Percentiles rank a stretch among this genome's conserved stretches.
Conservation (phyloP, 352 stramenopile species). For the Phytopythium aichiense region DNA sequence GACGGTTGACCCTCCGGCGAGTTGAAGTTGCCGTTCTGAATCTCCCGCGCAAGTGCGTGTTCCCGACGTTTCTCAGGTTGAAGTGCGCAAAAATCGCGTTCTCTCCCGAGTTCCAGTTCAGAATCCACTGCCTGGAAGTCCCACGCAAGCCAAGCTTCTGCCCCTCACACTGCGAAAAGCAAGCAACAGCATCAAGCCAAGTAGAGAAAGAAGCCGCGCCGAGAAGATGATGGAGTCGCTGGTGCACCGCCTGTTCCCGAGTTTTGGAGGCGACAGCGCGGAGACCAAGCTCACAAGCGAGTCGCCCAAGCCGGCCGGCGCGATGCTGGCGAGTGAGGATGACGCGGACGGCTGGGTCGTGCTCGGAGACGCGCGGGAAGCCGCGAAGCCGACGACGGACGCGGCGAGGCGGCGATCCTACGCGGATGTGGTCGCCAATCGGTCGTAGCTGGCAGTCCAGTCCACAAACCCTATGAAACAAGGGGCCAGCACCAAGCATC, state of each 20-base stretch:
- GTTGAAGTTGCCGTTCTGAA: constrained; percentile 1
- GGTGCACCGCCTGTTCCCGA: constrained; percentile 28
- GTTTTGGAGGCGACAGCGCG: neutral
- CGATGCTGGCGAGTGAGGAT: constrained; percentile 27
- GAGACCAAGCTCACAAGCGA: constrained; percentile 9
- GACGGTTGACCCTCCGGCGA: too few species aligned
- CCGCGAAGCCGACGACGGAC: constrained; percentile 12
- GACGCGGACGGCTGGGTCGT: constrained; percentile 50
- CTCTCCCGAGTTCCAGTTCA: neutral
- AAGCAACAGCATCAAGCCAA: neutral
- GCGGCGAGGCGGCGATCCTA: constrained; percentile 28
- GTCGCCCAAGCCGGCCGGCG: constrained; percentile 13
- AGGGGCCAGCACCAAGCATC: too few species aligned
- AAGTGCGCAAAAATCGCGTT: constrained; percentile 1
- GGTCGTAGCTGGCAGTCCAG: constrained; percentile 11
- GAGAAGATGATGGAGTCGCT: constrained; percentile 30
- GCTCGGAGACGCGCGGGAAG: constrained; percentile 19
- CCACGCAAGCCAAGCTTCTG: neutral
- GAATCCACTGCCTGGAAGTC: neutral
- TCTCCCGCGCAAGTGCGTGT: neutral
- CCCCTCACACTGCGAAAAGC: neutral
- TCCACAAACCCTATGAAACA: neutral
- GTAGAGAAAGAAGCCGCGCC: neutral
- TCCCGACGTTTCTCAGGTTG: constrained; percentile 6
- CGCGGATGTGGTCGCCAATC: constrained; percentile 35